A percentile compares a stretch with the other conserved stretches of the same genome.
Conservation (phyloP, 148 eudicot genomes). For the Vaccinium corymbosum region DNA sequence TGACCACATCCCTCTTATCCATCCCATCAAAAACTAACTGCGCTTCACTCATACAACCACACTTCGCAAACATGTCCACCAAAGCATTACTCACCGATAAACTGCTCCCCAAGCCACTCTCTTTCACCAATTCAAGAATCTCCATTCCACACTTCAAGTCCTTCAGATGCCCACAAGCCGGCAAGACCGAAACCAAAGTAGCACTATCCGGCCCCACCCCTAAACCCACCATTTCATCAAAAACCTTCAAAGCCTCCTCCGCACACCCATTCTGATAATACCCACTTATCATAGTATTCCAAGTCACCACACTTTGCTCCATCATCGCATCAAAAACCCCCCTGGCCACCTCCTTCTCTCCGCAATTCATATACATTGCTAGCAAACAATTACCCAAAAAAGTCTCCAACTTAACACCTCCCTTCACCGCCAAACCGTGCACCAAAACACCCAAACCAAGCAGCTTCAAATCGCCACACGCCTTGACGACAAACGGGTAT, state of each 20-base stretch:
- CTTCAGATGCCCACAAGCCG: constrained; percentile 50
- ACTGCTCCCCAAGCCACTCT: constrained; percentile 32
- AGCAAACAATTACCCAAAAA: constrained; percentile 53
- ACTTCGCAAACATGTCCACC: constrained; percentile 68
- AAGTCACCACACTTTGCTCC: constrained; percentile 44
- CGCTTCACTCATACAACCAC: constrained; percentile 57
- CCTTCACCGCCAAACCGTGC: constrained; percentile 45
- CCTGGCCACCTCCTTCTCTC: constrained; percentile 39
- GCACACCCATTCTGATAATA: constrained; percentile 39
- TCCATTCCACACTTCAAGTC: constrained; percentile 41
- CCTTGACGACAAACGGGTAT: constrained; percentile 61
- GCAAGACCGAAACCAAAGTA: constrained; percentile 51
- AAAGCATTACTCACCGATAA: constrained; percentile 50
- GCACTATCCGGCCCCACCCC: constrained; percentile 38
- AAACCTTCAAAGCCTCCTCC: constrained; percentile 37
- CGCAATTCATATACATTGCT: constrained; percentile 68
- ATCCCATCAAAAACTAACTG: constrained; percentile 39
- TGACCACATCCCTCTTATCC: constrained; percentile 56
- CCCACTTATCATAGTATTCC: constrained; percentile 74
- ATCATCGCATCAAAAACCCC: constrained; percentile 42
- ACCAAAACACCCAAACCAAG: constrained; percentile 38
- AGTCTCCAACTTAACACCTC: constrained; percentile 31
- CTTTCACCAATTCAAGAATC: constrained; percentile 48
- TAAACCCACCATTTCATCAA: constrained; percentile 38
- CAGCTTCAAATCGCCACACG: constrained; percentile 44